Conservation (phyloP, 2,329 filamentous ascomycete genomes). For the Penicillium italicum region DNA sequence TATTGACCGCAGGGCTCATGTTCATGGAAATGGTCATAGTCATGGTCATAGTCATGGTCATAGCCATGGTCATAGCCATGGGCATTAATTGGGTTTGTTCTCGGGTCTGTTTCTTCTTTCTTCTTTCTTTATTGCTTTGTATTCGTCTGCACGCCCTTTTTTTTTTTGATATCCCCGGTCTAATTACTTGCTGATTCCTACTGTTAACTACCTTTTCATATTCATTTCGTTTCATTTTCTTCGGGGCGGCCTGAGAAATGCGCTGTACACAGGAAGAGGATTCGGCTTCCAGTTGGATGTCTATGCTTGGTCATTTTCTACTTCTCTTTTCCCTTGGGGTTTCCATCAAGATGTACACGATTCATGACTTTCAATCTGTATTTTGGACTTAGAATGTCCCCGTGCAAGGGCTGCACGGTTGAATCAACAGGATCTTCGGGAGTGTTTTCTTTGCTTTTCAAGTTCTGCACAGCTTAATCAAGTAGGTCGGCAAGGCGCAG, state of each 20-base stretch:
- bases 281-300: background rate
- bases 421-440: constrained; percentile 5
- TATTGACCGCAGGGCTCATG: constrained; percentile 20
- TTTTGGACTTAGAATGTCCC: background rate
- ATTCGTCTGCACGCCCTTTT: background rate
- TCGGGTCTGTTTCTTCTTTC: background rate
- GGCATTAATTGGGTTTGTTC: background rate
- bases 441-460: background rate
- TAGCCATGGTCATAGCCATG: background rate
- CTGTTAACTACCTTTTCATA: background rate
- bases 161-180: constrained; percentile 5
- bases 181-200: background rate
- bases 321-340: background rate
- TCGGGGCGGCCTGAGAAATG: background rate
- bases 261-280: background rate
- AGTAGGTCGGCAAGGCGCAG: background rate
- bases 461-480: background rate
- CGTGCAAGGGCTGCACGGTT: background rate
- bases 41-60: background rate
- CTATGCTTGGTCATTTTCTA: background rate
- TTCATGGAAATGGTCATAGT: background rate
- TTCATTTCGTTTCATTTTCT: background rate
- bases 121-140: background rate
- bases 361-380: constrained; percentile 1
- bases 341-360: constrained; percentile 4